Conservation (phyloP, 768 basidiomycete species). For the Suillus paluster region DNA sequence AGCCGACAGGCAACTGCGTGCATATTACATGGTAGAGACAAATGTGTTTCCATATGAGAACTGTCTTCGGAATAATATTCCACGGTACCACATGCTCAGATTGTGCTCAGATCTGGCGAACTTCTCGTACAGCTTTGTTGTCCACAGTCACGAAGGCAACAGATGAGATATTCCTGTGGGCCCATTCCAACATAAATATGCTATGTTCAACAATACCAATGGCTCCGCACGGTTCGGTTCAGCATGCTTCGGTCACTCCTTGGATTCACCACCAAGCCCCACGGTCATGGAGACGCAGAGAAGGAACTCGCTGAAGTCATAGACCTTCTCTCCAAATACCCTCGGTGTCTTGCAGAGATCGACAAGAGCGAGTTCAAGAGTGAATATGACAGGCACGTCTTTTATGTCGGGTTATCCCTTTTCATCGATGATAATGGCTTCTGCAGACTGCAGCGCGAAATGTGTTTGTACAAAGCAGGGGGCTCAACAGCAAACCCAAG, state of each 20-base stretch:
- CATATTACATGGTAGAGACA: no score
- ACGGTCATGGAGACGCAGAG: neutral
- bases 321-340: neutral
- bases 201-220: neutral
- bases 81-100: no score
- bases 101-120: no score
- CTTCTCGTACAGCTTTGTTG: no score
- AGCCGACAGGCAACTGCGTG: no score
- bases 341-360: neutral
- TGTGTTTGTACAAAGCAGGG: neutral
- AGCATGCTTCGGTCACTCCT: conserved; percentile 2
- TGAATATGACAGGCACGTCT: neutral
- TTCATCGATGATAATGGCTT: no score
- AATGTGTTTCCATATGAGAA: no score
- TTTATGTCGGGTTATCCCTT: neutral
- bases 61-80: no score
- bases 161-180: neutral
- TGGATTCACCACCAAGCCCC: neutral
- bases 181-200: conserved; percentile 4
- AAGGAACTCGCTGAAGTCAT: neutral
- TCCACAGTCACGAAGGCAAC: no score
- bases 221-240: neutral
- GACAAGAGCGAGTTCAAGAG: neutral
- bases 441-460: neutral
- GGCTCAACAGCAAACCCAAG: neutral